phyloP scores from a whole-genome alignment of 768 basidiomycete species.

The Ephemerocybe angulata region DNA sequence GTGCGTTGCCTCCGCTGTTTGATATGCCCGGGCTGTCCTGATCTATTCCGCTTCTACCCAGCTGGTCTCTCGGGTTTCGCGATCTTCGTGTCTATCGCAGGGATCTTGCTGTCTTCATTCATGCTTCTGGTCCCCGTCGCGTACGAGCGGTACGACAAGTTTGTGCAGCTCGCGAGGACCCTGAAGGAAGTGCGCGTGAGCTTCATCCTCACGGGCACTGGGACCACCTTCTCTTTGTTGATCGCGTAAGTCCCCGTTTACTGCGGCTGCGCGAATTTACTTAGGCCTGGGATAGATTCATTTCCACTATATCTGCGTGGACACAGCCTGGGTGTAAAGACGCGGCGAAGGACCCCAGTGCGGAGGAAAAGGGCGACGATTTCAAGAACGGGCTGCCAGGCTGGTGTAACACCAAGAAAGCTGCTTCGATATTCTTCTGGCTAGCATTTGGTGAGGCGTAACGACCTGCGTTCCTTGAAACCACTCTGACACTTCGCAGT shows the following conservation, averaged over 20 bases:
- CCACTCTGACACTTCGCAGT: slow-evolving; percentile 33
- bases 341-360: slow-evolving; percentile 75
- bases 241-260: slow-evolving; percentile 58
- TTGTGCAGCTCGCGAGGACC: slow-evolving; percentile 72
- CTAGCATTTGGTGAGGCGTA: slow-evolving; percentile 62
- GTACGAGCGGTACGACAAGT: slow-evolving; percentile 83
- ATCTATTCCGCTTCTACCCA: slow-evolving; percentile 26
- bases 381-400: slow-evolving; percentile 68
- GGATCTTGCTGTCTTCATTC: slow-evolving; percentile 71
- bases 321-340: slow-evolving; percentile 89
- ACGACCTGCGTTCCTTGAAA: not conserved
- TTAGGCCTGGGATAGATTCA: slow-evolving; percentile 44
- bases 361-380: slow-evolving; percentile 52
- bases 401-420: slow-evolving; percentile 93
- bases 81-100: slow-evolving; percentile 70
- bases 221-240: slow-evolving; percentile 62
- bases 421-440: slow-evolving; percentile 89
- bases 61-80: slow-evolving; percentile 87
- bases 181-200: slow-evolving; percentile 78
- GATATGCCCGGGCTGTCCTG: slow-evolving; percentile 15
- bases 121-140: slow-evolving; percentile 74
- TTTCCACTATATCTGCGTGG: slow-evolving; percentile 80
- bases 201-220: slow-evolving; percentile 77
- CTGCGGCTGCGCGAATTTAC: slow-evolving; percentile 6
- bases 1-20: slow-evolving; percentile 46